These are phyloP conservation scores for Tephrocybe sp. DNA, from an alignment of 768 basidiomycete genomes.

Conservation along the genomic window DNA sequence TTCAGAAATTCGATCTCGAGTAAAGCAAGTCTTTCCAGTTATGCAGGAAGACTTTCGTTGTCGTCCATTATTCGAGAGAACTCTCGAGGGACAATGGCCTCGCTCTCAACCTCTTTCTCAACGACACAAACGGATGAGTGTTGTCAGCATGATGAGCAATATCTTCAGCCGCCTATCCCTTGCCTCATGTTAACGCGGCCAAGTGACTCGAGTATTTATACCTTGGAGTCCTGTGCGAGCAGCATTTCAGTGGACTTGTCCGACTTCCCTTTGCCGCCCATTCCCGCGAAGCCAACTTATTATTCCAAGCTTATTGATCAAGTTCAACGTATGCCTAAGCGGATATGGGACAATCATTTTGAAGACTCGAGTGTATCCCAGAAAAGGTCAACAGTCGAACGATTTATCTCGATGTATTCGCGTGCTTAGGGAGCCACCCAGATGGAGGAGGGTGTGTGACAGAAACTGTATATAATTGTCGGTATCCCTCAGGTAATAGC, in stretches of 20 bases:
- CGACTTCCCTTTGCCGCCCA: slow-evolving; percentile 47
- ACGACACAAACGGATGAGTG: slow-evolving; percentile 15
- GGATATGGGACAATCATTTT: slow-evolving; percentile 17
- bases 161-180: slow-evolving; percentile 20
- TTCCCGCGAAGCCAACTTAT: slow-evolving; percentile 18
- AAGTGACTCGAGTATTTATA: slow-evolving; percentile 30
- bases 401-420: slow-evolving; percentile 24
- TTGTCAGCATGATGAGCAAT: slow-evolving; percentile 10
- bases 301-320: slow-evolving; percentile 18
- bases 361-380: slow-evolving; percentile 14
- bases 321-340: slow-evolving; percentile 13
- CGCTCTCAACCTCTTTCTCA: slow-evolving; percentile 14
- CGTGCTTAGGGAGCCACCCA: slow-evolving; percentile 7
- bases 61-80: slow-evolving; percentile 18
- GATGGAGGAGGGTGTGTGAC: too few species aligned
- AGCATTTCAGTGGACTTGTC: slow-evolving; percentile 41
- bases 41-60: slow-evolving; percentile 11
- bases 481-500: too few species aligned
- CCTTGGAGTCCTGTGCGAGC: slow-evolving; percentile 35
- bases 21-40: slow-evolving; percentile 1
- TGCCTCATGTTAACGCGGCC: slow-evolving; percentile 35
- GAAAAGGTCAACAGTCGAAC: slow-evolving; percentile 21
- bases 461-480: too few species aligned
- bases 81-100: slow-evolving; percentile 15
- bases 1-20: slow-evolving; percentile 6